Evolutionary conservation across 352 stramenopile genomes (phyloP).

Genomic region (Phytophthora gonapodyides): DNA sequence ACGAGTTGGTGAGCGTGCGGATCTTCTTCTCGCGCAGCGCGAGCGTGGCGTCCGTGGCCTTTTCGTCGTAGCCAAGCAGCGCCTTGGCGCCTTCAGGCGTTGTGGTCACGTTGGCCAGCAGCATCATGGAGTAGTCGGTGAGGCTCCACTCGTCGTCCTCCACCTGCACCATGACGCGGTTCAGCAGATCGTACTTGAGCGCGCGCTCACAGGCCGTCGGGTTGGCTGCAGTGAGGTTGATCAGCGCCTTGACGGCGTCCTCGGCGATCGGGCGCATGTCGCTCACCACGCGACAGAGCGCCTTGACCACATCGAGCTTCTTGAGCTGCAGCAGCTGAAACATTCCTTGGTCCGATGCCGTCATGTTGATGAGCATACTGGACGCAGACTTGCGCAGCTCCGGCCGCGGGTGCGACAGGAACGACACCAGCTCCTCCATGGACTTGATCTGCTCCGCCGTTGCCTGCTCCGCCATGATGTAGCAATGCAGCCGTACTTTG

Average conservation of each 20-base stretch:
- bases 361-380: slow-evolving; percentile 82
- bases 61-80: slow-evolving; percentile 65
- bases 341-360: slow-evolving; percentile 78
- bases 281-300: slow-evolving; percentile 78
- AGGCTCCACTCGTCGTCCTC: slow-evolving; percentile 83
- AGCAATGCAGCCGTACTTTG: neutral
- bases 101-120: slow-evolving; percentile 83
- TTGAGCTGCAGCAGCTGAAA: slow-evolving; percentile 76
- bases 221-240: slow-evolving; percentile 85
- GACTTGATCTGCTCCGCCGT: slow-evolving; percentile 67
- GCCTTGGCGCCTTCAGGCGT: slow-evolving; percentile 66
- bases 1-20: slow-evolving; percentile 69
- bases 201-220: slow-evolving; percentile 65
- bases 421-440: slow-evolving; percentile 83
- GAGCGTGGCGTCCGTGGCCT: slow-evolving; percentile 48
- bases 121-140: slow-evolving; percentile 89
- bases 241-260: slow-evolving; percentile 87
- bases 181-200: slow-evolving; percentile 82
- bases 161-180: slow-evolving; percentile 86
- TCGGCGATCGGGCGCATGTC: slow-evolving; percentile 85
- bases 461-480: slow-evolving; percentile 46
- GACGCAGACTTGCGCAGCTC: slow-evolving; percentile 87
- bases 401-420: slow-evolving; percentile 80
- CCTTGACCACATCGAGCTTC: slow-evolving; percentile 76
- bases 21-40: slow-evolving; percentile 83